Base-by-base conservation (phyloP, 306 rosid genomes). In the Vigna nakashimae region DNA sequence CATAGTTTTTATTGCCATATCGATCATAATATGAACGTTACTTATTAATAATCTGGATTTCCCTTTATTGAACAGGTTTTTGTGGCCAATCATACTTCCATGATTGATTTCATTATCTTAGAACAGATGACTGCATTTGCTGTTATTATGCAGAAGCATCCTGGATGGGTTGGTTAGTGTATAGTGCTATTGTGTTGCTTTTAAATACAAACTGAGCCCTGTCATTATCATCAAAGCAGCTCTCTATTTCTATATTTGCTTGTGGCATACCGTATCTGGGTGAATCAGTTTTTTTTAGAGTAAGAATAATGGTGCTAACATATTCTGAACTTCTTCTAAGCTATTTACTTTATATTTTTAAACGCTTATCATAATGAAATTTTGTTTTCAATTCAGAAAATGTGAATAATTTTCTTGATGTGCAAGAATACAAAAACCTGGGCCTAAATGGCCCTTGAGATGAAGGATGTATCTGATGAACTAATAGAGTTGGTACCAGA, bases 121-220 rank as follows among this genome's bases (percentile, higher is more conserved):
- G 92, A 90, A 59, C 97, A 92, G 90, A 92, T 90, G 97, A 89
- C 96, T 24, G 93, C 97, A 70, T 92, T 92, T 86, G 93, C 97
- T 80, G 97, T 90, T 56, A 92, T 92, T 63, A 92, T 92, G 97
- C 97, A 92, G 82, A 92, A 92, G 83, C 96, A 92, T 82, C 91
- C 89, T 79, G 96, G 97, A 73, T 92, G 97, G 97, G 96, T 92
- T 82, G 97, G 97, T 92, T 82, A 67, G 73, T 7, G 6, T 67
- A 24, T 45, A 83, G 20, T 26, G 81, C 32, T 55, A 10, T 78
- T 51, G 11, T 65, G 71, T 65, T 42, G 13, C 32, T 51, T n/a
- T 64, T 64, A 64, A 38, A 36, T 64, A 38, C 69, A 9, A 28
- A 63, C 28, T 8, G 32, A 6, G 16, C 49, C 51, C 36, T 79